Evolutionary conservation across 2,329 filamentous ascomycete genomes (phyloP).

Genomic region (Fusarium papillatum): DNA sequence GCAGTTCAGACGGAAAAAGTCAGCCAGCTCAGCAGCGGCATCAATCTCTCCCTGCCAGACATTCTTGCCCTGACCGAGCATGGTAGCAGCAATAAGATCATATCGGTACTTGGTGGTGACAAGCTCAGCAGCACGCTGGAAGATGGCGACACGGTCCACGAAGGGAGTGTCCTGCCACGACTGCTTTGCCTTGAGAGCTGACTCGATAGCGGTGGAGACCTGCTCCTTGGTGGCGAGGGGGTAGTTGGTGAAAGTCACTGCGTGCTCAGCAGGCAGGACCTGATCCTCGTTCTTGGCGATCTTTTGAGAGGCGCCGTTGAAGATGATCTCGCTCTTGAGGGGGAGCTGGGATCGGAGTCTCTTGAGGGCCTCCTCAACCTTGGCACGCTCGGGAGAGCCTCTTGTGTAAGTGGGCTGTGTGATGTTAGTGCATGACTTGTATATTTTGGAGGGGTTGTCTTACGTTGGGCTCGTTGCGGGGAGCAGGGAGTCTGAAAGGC

Average conservation of each 20-base stretch:
- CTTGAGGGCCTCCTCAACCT: conserved; percentile 46
- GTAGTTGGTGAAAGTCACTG: conserved; percentile 51
- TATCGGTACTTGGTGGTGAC: conserved; percentile 94
- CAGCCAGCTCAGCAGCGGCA: conserved; percentile 89
- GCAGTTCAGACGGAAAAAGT: conserved; percentile 95
- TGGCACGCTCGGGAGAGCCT: conserved; percentile 46
- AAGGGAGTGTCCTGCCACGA: conserved; percentile 90
- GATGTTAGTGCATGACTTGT: neutral
- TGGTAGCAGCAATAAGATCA: conserved; percentile 95
- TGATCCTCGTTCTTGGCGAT: conserved; percentile 45
- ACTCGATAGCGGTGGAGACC: conserved; percentile 75
- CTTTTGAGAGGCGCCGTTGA: conserved; percentile 46
- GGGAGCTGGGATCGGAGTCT: conserved; percentile 48
- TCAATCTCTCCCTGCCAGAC: conserved; percentile 99
- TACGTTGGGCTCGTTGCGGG: conserved; percentile 51
- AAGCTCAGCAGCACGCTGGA: conserved; percentile 95
- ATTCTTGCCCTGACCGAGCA: conserved; percentile 98
- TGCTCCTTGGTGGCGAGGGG: conserved; percentile 48
- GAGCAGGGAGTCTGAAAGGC: conserved; percentile 48
- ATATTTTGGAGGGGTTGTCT: neutral
- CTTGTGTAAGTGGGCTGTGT: conserved; percentile 47
- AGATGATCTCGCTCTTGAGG: conserved; percentile 48
- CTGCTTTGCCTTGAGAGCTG: conserved; percentile 85
- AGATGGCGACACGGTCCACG: conserved; percentile 90
- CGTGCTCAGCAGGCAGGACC: conserved; percentile 51